These are phyloP conservation scores for Teratosphaeria pseudoeucalypti DNA, from an alignment of 2,329 filamentous ascomycete genomes.

Conservation along the genomic window DNA sequence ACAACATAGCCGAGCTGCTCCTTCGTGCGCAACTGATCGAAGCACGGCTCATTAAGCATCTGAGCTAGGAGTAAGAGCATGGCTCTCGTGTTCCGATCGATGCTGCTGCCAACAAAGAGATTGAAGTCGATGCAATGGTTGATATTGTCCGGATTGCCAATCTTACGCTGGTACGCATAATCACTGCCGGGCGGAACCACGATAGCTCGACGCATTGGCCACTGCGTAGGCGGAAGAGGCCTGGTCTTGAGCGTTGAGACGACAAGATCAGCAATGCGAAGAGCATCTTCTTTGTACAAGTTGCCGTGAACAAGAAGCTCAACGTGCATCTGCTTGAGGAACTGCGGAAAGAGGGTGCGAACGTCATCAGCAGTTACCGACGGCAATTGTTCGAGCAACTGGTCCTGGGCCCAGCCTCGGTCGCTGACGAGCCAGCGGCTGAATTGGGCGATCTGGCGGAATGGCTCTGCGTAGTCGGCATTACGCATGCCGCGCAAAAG, in stretches of 20 bases:
- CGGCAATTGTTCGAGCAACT: slow-evolving; percentile 66
- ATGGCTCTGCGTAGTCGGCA: slow-evolving; percentile 79
- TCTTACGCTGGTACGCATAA: slow-evolving; percentile 66
- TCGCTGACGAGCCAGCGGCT: slow-evolving; percentile 71
- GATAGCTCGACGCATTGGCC: slow-evolving; percentile 67
- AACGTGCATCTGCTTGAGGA: slow-evolving; percentile 74
- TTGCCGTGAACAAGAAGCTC: slow-evolving; percentile 88
- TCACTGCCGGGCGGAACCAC: slow-evolving; percentile 71
- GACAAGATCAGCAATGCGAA: slow-evolving; percentile 73
- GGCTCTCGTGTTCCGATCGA: slow-evolving; percentile 60
- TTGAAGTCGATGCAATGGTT: slow-evolving; percentile 44
- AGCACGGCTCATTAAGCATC: slow-evolving; percentile 84
- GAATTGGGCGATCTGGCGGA: slow-evolving; percentile 76
- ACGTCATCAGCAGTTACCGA: slow-evolving; percentile 65
- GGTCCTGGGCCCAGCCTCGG: slow-evolving; percentile 66
- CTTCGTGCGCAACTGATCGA: slow-evolving; percentile 90
- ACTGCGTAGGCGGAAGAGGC: slow-evolving; percentile 63
- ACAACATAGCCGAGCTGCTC: slow-evolving; percentile 97
- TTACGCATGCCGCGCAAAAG: slow-evolving; percentile 69
- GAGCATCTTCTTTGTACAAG: slow-evolving; percentile 72
- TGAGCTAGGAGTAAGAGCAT: slow-evolving; percentile 76
- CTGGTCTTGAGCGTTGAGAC: slow-evolving; percentile 68
- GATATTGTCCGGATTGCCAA: slow-evolving; percentile 81
- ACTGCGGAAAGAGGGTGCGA: slow-evolving; percentile 64
- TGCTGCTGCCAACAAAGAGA: slow-evolving; percentile 32